These are phyloP conservation scores for Thermothielavioides terrestris DNA, from an alignment of 495 filamentous ascomycete species.

Conservation along the genomic window DNA sequence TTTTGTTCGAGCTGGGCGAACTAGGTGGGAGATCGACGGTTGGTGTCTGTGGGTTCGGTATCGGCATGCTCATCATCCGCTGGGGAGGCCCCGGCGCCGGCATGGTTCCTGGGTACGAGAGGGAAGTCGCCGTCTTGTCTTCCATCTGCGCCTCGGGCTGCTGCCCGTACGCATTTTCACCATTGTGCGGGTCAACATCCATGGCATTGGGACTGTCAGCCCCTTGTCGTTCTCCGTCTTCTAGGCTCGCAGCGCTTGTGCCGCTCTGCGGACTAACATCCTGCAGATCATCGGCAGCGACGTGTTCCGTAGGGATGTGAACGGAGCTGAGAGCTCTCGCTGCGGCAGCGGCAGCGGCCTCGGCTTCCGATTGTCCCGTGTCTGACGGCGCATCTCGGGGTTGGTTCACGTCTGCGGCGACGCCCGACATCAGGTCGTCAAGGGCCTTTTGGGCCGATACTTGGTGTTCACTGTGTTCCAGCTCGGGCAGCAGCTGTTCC, in stretches of 20 bases:
- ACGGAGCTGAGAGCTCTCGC: constrained; percentile 25
- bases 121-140: constrained; percentile 35
- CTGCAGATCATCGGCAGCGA: constrained; percentile 23
- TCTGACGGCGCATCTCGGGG: constrained; percentile 35
- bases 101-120: constrained; percentile 40
- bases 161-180: constrained; percentile 25
- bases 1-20: constrained; percentile 64
- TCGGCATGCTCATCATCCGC: constrained; percentile 69
- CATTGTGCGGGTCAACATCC: constrained; percentile 34
- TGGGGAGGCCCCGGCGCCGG: constrained; percentile 39
- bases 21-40: constrained; percentile 31
- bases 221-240: constrained; percentile 26
- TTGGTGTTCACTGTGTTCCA: constrained; percentile 43
- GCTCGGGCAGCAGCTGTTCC: constrained; percentile 27
- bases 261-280: constrained; percentile 36
- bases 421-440: constrained; percentile 46
- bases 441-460: constrained; percentile 39
- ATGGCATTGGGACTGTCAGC: constrained; percentile 36
- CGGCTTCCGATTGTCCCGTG: constrained; percentile 18
- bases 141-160: constrained; percentile 42
- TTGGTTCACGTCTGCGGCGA: constrained; percentile 44
- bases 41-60: constrained; percentile 47
- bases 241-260: constrained; percentile 29
- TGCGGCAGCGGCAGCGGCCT: constrained; percentile 31
- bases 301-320: constrained; percentile 27